Percentiles rank a stretch among this genome's conserved stretches.
Conservation (phyloP, 1,284 basidiomycete genomes). For the Ceratobasidium sp. region DNA sequence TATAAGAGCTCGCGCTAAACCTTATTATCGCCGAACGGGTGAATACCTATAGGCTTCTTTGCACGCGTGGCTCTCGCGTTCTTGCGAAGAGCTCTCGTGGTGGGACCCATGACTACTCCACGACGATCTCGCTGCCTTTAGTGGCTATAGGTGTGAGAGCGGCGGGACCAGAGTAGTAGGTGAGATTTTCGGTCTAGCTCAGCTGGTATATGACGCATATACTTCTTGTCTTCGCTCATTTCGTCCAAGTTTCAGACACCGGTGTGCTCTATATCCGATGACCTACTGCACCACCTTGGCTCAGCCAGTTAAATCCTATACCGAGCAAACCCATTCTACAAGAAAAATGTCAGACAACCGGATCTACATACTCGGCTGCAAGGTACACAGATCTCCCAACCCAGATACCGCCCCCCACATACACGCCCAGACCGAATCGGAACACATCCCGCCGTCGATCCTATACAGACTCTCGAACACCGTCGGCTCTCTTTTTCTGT, state of each 20-base stretch:
- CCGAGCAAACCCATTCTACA: background rate
- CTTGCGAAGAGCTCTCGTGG: background rate
- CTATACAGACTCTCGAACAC: background rate
- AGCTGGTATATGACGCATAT: background rate
- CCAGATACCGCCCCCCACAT: too few relatives aligned
- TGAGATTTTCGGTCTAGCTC: slow-evolving; percentile 18
- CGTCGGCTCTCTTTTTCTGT: slow-evolving; percentile 6
- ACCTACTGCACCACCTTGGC: background rate
- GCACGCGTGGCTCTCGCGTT: slow-evolving; percentile 11
- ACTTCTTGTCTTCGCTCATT: slow-evolving; percentile 19
- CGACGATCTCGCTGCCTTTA: background rate
- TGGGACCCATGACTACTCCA: background rate
- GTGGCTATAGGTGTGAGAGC: background rate
- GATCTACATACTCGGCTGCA: too few relatives aligned
- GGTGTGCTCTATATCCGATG: background rate
- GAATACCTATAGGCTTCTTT: slow-evolving; percentile 12
- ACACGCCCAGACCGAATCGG: background rate
- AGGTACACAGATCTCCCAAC: too few relatives aligned
- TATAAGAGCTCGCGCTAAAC: slow-evolving; percentile 4
- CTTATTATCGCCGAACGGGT: background rate
- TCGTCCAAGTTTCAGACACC: slow-evolving; percentile 14
- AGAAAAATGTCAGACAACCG: background rate
- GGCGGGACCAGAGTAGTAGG: background rate
- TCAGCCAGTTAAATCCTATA: background rate
- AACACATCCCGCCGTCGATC: slow-evolving; percentile 11